These are phyloP conservation scores for Syzygium grande DNA, from an alignment of 345 rosid species.

Conservation along the genomic window DNA sequence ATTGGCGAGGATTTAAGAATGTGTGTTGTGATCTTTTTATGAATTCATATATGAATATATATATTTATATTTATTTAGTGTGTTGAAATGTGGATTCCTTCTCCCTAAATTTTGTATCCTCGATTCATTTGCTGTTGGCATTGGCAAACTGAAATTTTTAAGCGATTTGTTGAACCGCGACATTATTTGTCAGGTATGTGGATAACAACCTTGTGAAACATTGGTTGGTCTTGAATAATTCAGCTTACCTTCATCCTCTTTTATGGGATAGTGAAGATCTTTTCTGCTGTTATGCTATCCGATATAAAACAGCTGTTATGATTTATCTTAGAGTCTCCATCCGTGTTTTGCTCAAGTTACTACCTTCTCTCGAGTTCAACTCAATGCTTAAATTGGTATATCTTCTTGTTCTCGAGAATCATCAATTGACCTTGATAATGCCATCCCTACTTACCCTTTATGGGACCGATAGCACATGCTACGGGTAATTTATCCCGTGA, in stretches of 20 bases:
- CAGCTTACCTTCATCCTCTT: not conserved
- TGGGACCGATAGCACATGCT: not conserved
- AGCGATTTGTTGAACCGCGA: not conserved
- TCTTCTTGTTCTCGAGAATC: not conserved
- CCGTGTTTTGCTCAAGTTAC: not conserved
- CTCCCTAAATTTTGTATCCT: not conserved
- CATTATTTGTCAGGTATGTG: not conserved
- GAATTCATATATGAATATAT: not conserved
- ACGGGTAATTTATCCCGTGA: not conserved
- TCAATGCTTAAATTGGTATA: not conserved
- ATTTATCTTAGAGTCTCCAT: not conserved
- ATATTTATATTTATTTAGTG: not conserved
- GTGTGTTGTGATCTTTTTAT: not conserved
- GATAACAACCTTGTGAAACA: not conserved
- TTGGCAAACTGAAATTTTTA: not conserved
- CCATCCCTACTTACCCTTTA: not conserved
- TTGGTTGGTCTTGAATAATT: not conserved
- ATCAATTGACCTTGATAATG: not conserved
- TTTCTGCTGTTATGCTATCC: not conserved
- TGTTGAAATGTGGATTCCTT: not conserved
- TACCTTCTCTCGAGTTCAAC: not conserved
- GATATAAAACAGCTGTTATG: not conserved
- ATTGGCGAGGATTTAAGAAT: not conserved
- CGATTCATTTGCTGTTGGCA: not conserved
- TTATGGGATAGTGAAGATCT: not conserved